Base-by-base conservation (phyloP, 495 filamentous ascomycete species). In the Wilcoxina mikolae region DNA sequence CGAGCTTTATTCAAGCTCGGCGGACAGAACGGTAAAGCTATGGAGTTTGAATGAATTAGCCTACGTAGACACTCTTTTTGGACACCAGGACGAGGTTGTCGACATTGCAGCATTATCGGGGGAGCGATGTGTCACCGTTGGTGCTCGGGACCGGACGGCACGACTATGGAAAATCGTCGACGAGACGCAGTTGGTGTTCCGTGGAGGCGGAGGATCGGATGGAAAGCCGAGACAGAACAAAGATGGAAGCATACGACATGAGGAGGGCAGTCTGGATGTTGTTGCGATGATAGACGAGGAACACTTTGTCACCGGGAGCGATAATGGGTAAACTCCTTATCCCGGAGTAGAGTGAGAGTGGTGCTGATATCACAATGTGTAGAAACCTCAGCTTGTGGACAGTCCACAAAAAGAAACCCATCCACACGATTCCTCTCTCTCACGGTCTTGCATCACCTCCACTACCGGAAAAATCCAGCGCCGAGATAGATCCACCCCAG, bases 121-220 rank as follows among this genome's bases (percentile, higher is more conserved):
- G 51, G 91, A 98, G 68, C 80, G 86, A 29, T 95, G 91, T 67
- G 74, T 96, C 51, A 86, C 80, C 57, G 91, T 94, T 18, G 91
- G 91, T 55, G 83, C 83, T 26, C 75, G 90, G 47, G 91, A 98
- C 65, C 81, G 90, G 22, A 94, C 91, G 0, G 89, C 88, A n/a
- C 75, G 91, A 26, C 68, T 95, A 56, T 98, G 91, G 91, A 98
- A 96, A 68, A 88, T 96, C 1, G 80, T 87, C 24, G 91, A 98
- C 54, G 91, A 98, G 65, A 84, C 81, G 0, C 93, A 96, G 65
- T 75, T 96, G 3, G 89, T 96, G 1, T 98, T 96, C 69, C 82
- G 90, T 35, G 90, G 88, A 41, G 87, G 85, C 35, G 71, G 73
- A 18, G 73, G 70, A 20, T 73, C 73, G 48, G 63, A 64, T n/a